phyloP scores from a whole-genome alignment of 2,329 filamentous ascomycete genomes.

The Pochonia chlamydosporia region DNA sequence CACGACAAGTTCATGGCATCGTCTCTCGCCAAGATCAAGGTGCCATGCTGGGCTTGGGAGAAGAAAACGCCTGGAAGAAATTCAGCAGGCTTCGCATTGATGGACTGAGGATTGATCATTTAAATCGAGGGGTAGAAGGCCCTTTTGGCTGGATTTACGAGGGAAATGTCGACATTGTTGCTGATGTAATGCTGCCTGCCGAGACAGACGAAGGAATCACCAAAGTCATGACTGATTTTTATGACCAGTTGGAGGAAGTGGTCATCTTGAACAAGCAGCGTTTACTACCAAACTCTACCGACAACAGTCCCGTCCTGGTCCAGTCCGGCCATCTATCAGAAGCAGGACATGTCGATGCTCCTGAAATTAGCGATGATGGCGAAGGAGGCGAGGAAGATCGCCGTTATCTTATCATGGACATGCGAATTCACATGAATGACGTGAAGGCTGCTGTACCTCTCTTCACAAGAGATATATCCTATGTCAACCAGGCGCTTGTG shows the following conservation, averaged over 20 bases:
- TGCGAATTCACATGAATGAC: slow-evolving; percentile 92
- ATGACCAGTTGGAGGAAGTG: slow-evolving; percentile 90
- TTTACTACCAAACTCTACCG: slow-evolving; percentile 46
- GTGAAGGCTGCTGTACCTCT: slow-evolving; percentile 88
- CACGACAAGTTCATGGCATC: slow-evolving; percentile 79
- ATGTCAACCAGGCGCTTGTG: slow-evolving; percentile 92
- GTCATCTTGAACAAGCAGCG: slow-evolving; percentile 72
- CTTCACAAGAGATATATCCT: slow-evolving; percentile 86
- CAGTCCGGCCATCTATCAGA: slow-evolving; percentile 28
- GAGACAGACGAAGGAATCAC: slow-evolving; percentile 84
- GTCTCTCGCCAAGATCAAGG: slow-evolving; percentile 54
- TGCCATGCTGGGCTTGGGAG: slow-evolving; percentile 51
- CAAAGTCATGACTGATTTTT: slow-evolving; percentile 95
- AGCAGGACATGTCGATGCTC: slow-evolving; percentile 11
- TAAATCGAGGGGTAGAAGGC: slow-evolving; percentile 87
- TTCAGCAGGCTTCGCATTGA: slow-evolving; percentile 90
- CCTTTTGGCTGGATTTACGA: slow-evolving; percentile 98
- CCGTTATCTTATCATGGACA: slow-evolving; percentile 85
- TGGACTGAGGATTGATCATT: slow-evolving; percentile 87
- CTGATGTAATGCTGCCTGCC: slow-evolving; percentile 89
- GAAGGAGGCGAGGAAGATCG: slow-evolving; percentile 50
- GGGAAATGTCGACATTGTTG: slow-evolving; percentile 92
- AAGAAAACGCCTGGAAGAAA: slow-evolving; percentile 83
- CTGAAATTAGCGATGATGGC: slow-evolving; percentile 9
- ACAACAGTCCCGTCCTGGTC: slow-evolving; percentile 20